Base-by-base conservation (phyloP, 1,284 basidiomycete genomes). In the Boletus smithii region DNA sequence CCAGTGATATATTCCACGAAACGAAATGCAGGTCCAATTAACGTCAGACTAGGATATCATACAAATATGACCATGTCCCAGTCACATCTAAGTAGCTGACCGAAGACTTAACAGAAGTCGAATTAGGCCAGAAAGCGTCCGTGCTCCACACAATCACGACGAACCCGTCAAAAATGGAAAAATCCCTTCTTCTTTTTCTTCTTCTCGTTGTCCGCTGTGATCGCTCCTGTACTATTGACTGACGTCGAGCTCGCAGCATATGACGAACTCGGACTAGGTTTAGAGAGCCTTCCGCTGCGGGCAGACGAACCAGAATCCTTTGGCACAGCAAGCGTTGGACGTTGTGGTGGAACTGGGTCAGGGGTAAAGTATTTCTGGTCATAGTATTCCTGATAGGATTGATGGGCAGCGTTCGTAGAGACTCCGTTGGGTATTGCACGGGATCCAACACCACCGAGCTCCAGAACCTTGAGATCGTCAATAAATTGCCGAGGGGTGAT, bases 401-500 rank as follows among this genome's bases (percentile, higher is more conserved):
- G 73, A 36, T 69, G 70, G 24, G 74, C 78, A 50, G 60, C 73
- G 40, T 67, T 71, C 26, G 70, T 66, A 20, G 76, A 69, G 16
- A 89, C 59, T 7, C 88, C 89, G 54, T 89, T 88, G 0, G 91
- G 91, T 29, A 84, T 68, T 49, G 75, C 79, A 60, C 71, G 80
- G 45, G 80, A 94, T 53, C 79, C 92, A 49, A 78, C 80, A 42
- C 85, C 92, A 43, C 73, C 82, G n/a, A 89, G 71, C 45, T 88
- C 91, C 17, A 97, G 74, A 14, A 86, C 82, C 63, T 90, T 88
- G 49, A 98, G 73, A 61, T 95, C 91, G 50, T 90, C 86, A 43
- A 97, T 74, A 64, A 97, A 97, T 24, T 80, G 71, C 38, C 84
- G 80, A 0, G 97, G 95, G 1, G 91, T 95, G 53, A 87, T 67